Evolutionary conservation across 345 rosid species (phyloP).

Genomic region (Rhodomyrtus tomentosa): DNA sequence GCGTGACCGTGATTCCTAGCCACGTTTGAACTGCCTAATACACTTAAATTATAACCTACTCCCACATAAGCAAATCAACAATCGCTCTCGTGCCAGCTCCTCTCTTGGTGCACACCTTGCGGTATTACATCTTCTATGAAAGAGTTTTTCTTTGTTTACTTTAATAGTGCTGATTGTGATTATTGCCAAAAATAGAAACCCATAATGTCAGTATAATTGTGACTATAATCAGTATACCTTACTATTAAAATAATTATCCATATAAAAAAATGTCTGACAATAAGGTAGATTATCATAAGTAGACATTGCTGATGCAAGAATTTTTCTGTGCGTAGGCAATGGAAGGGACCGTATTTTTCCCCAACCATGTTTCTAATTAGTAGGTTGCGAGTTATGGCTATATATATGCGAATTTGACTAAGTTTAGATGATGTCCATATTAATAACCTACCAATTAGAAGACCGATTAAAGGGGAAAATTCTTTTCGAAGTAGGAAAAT

Average conservation of each 20-base stretch:
- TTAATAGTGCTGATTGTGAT: neutral
- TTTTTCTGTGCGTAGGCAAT: neutral
- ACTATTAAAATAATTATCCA: neutral
- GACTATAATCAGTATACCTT: neutral
- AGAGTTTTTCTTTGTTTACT: too few species aligned
- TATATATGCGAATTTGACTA: neutral
- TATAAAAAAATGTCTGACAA: neutral
- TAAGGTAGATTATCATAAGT: neutral
- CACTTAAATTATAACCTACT: neutral
- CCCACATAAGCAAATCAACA: conserved; percentile 1
- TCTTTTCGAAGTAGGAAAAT: neutral
- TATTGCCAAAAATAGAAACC: neutral
- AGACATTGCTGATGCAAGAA: neutral
- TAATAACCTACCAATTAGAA: neutral
- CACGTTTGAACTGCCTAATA: neutral
- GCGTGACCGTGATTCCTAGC: neutral
- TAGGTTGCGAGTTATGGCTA: neutral
- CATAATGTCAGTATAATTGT: neutral
- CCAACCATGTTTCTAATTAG: neutral
- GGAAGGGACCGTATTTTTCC: neutral
- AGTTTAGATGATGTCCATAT: neutral
- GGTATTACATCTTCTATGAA: neutral
- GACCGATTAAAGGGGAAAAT: neutral
- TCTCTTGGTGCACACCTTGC: neutral
- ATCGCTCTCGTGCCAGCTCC: neutral